A percentile compares a stretch with the other conserved stretches of the same genome.
phyloP scores from a whole-genome alignment of 2,329 filamentous ascomycete genomes.

The Claviceps sp. region DNA sequence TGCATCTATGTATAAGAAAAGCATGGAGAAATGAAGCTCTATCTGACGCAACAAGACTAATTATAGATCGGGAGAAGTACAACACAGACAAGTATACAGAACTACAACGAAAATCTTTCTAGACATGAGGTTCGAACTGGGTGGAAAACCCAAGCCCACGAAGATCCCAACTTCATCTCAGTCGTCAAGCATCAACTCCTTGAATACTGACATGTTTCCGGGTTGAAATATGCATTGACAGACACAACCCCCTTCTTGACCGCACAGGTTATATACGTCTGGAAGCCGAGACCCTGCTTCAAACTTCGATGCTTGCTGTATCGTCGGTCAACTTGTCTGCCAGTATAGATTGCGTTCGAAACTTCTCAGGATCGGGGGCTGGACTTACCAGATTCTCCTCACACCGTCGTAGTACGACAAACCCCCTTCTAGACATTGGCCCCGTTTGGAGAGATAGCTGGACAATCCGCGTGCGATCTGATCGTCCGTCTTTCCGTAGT shows the following conservation, averaged over 20 bases:
- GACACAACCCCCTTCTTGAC: neutral
- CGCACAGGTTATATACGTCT: neutral
- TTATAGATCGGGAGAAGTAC: too few species aligned
- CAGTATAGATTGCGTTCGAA: neutral
- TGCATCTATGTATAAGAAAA: too few species aligned
- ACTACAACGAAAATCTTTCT: too few species aligned
- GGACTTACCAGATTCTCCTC: neutral
- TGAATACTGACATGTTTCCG: neutral
- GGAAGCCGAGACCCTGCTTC: neutral
- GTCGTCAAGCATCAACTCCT: too few species aligned
- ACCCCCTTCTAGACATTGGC: neutral
- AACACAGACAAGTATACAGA: too few species aligned
- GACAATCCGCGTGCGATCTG: neutral
- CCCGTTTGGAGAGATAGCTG: neutral
- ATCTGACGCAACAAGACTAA: too few species aligned
- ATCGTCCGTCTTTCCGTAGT: constrained; percentile 14
- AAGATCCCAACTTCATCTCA: too few species aligned
- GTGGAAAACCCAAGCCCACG: too few species aligned
- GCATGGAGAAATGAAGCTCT: too few species aligned
- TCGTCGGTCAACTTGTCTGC: neutral
- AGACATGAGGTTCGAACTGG: too few species aligned
- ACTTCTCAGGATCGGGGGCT: neutral
- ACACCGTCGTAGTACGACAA: neutral
- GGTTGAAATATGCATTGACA: neutral
- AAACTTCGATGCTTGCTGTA: neutral